Evolutionary conservation across 2,329 filamentous ascomycete species (phyloP), one percentile per base, ranked within the genome.

Genomic region (Pezicula neosporulosa): DNA sequence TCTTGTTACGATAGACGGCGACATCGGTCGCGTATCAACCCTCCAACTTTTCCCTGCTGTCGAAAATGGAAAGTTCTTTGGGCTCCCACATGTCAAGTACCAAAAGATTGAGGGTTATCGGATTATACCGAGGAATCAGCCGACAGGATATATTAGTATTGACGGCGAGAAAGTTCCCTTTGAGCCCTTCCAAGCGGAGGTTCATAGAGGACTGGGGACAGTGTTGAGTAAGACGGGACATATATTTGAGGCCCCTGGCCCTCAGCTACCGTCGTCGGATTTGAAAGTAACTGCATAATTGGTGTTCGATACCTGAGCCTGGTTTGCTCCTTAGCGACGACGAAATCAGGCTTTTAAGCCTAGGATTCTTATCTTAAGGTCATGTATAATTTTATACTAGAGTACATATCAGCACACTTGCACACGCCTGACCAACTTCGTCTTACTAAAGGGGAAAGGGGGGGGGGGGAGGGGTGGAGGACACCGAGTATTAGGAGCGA

Each of bases 111-210:
- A 78, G 16, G 92, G 86, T 0, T 96, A 92, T 66, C 80, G 93
- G 41, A 85, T 97, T 55, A 83, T 84, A 3, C 93, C 93, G 0
- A 82, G 80, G 44, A 71, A 85, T 55, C 78, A 84, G 59, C 73
- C 80, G 36, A 77, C 83, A 53, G 92, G 92, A 3, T 92, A 88
- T 67, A 94, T 97, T 66, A 93, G 89, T 66, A 90, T 97, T 56
- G 93, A 97, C 64, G 93, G 93, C 33, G 93, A 97, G 71, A 78
- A 80, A 51, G 76, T 95, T 1, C 87, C 89, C 0, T 97, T 95
- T 67, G 87, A 86, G 60, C 86, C 89, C 0, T 93, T 96, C 64
- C 93, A 97, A 72, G 89, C 85, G 3, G 93, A 97, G 71, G 77
- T 96, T 3, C 90, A 96, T 67, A 78, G 74, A 44, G 87, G 86